Evolutionary conservation across 164 flowering plant species (phyloP).

Genomic region (Vitis labrusca): DNA sequence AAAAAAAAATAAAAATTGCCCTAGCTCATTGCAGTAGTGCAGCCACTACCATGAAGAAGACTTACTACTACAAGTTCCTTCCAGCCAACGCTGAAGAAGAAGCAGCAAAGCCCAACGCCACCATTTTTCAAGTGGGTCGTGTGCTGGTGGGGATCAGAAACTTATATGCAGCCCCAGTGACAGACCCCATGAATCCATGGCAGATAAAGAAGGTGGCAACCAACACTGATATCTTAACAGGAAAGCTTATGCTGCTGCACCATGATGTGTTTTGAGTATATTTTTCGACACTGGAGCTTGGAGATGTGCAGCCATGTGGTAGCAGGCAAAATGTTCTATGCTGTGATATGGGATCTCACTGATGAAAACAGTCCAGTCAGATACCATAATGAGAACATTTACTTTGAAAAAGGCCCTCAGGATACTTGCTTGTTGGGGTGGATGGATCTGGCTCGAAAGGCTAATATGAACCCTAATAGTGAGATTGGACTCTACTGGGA

Average conservation of each 20-base stretch:
- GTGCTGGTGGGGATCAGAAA: slow-evolving; percentile 3
- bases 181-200: slow-evolving; percentile 18
- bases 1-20: too few relatives aligned
- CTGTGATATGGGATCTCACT: not conserved
- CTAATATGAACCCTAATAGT: not conserved
- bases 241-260: not conserved
- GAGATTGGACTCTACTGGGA: not conserved
- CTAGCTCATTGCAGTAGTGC: too few relatives aligned
- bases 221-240: not conserved
- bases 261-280: not conserved
- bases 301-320: not conserved
- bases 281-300: not conserved
- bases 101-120: not conserved
- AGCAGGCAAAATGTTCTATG: not conserved
- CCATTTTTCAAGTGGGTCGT: not conserved
- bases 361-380: not conserved
- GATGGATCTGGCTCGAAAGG: not conserved
- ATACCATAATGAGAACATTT: not conserved
- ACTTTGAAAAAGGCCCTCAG: not conserved
- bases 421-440: not conserved
- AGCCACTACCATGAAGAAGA: slow-evolving; percentile 4
- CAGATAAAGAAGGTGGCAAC: slow-evolving; percentile 4
- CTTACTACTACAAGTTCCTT: slow-evolving; percentile 10
- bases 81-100: slow-evolving; percentile 14
- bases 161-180: slow-evolving; percentile 2